phyloP scores from a whole-genome alignment of 2,329 filamentous ascomycete species.

The Exophiala xenobiotica region DNA sequence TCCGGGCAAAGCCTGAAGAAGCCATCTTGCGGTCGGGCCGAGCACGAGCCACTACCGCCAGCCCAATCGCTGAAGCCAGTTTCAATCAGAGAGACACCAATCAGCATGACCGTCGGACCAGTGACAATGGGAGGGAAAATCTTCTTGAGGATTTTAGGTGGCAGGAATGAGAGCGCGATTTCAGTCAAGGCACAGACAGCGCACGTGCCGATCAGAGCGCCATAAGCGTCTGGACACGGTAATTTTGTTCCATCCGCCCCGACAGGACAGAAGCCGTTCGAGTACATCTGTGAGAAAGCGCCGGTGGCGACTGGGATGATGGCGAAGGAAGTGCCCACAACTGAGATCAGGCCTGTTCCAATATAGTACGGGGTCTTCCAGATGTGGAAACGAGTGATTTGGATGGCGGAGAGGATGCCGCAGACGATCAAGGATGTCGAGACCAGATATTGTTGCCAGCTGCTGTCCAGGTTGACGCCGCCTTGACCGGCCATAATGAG shows the following conservation, averaged over 20 bases:
- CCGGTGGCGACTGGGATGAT: slow-evolving; percentile 65
- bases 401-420: slow-evolving; percentile 63
- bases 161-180: slow-evolving; percentile 64
- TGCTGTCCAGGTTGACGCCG: slow-evolving; percentile 57
- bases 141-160: slow-evolving; percentile 58
- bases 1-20: slow-evolving; percentile 58
- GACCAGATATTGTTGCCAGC: slow-evolving; percentile 63
- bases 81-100: slow-evolving; percentile 63
- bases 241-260: slow-evolving; percentile 57
- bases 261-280: slow-evolving; percentile 61
- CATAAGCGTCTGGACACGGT: slow-evolving; percentile 66
- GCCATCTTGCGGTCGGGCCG: slow-evolving; percentile 41
- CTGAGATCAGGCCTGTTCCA: slow-evolving; percentile 66
- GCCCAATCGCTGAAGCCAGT: slow-evolving; percentile 68
- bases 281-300: slow-evolving; percentile 63
- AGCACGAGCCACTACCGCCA: slow-evolving; percentile 58
- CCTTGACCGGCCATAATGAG: slow-evolving; percentile 59
- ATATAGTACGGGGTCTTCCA: slow-evolving; percentile 62
- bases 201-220: slow-evolving; percentile 61
- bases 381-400: slow-evolving; percentile 67
- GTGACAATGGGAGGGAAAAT: slow-evolving; percentile 70
- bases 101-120: slow-evolving; percentile 65
- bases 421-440: slow-evolving; percentile 68
- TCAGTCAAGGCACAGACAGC: slow-evolving; percentile 54
- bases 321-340: slow-evolving; percentile 67